Percentiles rank a stretch among this genome's conserved stretches.
These are phyloP conservation scores for Deuterostichococcus epilithicus DNA, from an alignment of 139 green algal species.

Conservation along the genomic window DNA sequence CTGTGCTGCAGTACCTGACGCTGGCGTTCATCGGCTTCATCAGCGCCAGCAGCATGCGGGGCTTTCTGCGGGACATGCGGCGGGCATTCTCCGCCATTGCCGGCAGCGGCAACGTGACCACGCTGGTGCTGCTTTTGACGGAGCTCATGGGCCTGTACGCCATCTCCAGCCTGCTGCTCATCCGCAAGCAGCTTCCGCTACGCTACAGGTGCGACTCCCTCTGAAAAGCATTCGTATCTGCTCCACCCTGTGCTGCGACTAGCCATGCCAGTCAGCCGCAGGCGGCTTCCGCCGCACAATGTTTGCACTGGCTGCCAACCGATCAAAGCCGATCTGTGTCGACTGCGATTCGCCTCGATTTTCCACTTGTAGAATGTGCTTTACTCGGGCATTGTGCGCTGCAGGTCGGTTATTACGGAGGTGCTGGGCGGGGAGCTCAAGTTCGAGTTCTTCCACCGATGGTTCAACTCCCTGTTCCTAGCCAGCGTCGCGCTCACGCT, in stretches of 20 bases:
- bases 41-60: constrained; percentile 72
- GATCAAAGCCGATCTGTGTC: neutral
- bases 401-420: constrained; percentile 42
- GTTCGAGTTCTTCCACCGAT: constrained; percentile 79
- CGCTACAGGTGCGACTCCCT: constrained; percentile 45
- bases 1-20: constrained; percentile 70
- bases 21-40: constrained; percentile 85
- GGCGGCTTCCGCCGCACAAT: too few relatives aligned
- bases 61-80: constrained; percentile 72
- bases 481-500: constrained; percentile 36
- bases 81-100: constrained; percentile 58
- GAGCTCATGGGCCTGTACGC: constrained; percentile 80
- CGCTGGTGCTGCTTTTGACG: constrained; percentile 69
- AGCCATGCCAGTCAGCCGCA: too few relatives aligned
- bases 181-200: constrained; percentile 69
- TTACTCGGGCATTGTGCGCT: constrained; percentile 8
- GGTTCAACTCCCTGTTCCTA: constrained; percentile 67
- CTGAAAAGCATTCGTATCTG: too few relatives aligned
- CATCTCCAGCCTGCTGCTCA: constrained; percentile 78
- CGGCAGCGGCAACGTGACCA: constrained; percentile 35
- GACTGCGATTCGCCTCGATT: neutral
- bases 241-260: too few relatives aligned
- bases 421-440: constrained; percentile 76
- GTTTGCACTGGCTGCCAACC: too few relatives aligned
- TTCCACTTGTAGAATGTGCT: neutral